phyloP scores from a whole-genome alignment of 2,329 filamentous ascomycete species.

The Ophiostoma sp. region DNA sequence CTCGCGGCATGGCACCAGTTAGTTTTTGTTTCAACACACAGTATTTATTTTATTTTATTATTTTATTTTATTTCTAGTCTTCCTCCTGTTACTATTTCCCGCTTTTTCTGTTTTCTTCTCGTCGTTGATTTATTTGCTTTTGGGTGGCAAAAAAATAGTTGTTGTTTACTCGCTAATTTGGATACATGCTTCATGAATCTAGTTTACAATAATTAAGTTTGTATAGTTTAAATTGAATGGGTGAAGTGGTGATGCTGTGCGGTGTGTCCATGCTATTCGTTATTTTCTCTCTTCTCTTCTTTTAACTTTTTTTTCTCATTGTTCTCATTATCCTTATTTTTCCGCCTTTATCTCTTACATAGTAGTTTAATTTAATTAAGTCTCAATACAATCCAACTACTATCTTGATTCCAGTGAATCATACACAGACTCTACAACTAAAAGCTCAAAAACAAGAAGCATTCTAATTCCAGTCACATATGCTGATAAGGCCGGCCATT shows the following conservation, averaged over 20 bases:
- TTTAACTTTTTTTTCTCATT: background rate
- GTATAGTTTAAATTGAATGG: background rate
- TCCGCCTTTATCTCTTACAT: too few species aligned
- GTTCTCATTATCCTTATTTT: background rate
- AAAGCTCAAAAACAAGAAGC: background rate
- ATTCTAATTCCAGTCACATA: background rate
- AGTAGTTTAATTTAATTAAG: too few species aligned
- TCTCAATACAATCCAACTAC: too few species aligned
- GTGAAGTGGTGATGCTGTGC: background rate
- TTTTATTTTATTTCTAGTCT: background rate
- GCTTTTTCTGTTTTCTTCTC: background rate
- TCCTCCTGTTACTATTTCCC: background rate
- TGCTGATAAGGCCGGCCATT: background rate
- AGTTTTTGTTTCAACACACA: background rate
- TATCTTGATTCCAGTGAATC: too few species aligned
- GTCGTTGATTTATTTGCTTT: background rate
- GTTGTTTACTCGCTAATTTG: background rate
- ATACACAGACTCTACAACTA: too few species aligned
- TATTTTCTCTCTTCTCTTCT: background rate
- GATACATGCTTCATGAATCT: background rate
- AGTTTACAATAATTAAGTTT: background rate
- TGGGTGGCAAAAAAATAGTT: background rate
- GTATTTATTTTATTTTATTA: background rate
- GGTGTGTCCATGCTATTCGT: background rate
- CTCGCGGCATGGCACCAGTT: background rate